Evolutionary conservation across 2,329 filamentous ascomycete genomes (phyloP).

Genomic region (Verticillium tricorpus): DNA sequence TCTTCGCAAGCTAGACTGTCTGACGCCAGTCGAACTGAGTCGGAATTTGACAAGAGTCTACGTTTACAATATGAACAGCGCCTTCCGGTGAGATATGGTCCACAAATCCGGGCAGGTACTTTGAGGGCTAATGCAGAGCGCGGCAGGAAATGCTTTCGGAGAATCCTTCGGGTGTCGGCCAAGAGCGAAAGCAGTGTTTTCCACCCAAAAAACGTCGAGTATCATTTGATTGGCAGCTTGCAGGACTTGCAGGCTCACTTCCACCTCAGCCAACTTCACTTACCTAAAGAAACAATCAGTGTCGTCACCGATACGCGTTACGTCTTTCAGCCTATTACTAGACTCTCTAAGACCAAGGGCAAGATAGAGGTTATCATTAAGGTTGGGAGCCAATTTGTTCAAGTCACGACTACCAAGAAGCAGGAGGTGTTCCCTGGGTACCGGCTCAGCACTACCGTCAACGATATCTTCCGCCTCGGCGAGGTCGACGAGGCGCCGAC

Average conservation of each 20-base stretch:
- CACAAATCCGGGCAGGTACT: slow-evolving; percentile 6
- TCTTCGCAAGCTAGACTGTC: slow-evolving; percentile 57
- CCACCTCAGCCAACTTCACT: slow-evolving; percentile 59
- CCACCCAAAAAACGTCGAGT: slow-evolving; percentile 64
- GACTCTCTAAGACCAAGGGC: slow-evolving; percentile 65
- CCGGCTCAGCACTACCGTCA: slow-evolving; percentile 58
- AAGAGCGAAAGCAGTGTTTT: slow-evolving; percentile 58
- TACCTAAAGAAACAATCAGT: slow-evolving; percentile 67
- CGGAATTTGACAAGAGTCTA: slow-evolving; percentile 58
- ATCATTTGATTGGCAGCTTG: slow-evolving; percentile 60
- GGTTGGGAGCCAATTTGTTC: slow-evolving; percentile 65
- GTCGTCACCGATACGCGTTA: slow-evolving; percentile 63
- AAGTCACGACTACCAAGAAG: slow-evolving; percentile 64
- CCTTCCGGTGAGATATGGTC: slow-evolving; percentile 46
- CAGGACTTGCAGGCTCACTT: slow-evolving; percentile 64
- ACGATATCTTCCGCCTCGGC: slow-evolving; percentile 64
- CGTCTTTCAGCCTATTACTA: slow-evolving; percentile 60
- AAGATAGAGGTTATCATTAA: slow-evolving; percentile 66
- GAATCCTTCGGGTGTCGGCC: slow-evolving; percentile 56
- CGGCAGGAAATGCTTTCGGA: slow-evolving; percentile 57
- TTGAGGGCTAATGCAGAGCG: background rate
- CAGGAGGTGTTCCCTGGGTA: slow-evolving; percentile 62
- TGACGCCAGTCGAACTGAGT: slow-evolving; percentile 58
- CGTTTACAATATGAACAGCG: slow-evolving; percentile 70
- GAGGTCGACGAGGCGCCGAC: slow-evolving; percentile 65